phyloP scores from a whole-genome alignment of 441 rosid genomes.

The Gossypium davidsonii region DNA sequence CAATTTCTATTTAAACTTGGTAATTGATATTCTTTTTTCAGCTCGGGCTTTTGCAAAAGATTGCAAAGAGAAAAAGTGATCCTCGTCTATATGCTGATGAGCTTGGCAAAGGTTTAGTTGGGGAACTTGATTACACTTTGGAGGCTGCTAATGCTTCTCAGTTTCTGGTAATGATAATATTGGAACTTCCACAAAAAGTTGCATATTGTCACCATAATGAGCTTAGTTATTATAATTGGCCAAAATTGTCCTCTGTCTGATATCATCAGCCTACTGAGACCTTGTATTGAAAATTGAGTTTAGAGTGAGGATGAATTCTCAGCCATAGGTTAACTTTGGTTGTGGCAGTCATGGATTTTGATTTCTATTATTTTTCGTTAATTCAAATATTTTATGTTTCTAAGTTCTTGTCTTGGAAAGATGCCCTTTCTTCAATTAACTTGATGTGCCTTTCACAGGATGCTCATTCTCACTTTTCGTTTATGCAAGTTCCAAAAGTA shows the following conservation, averaged over 20 bases:
- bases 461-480: slow-evolving; percentile 57
- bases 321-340: not conserved
- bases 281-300: not conserved
- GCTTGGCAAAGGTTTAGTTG: slow-evolving; percentile 91
- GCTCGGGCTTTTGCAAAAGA: slow-evolving; percentile 84
- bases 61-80: slow-evolving; percentile 80
- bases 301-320: not conserved
- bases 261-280: slow-evolving; percentile 2
- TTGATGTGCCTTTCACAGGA: slow-evolving; percentile 48
- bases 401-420: not conserved
- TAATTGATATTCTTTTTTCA: slow-evolving; percentile 29
- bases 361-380: not conserved
- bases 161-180: slow-evolving; percentile 53
- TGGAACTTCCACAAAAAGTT: not conserved
- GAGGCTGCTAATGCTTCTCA: slow-evolving; percentile 87
- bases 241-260: not conserved
- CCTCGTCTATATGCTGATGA: slow-evolving; percentile 95
- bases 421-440: slow-evolving; percentile 22
- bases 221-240: slow-evolving; percentile 1
- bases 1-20: slow-evolving; percentile 13
- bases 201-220: slow-evolving; percentile 1
- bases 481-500: slow-evolving; percentile 72
- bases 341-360: not conserved
- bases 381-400: not conserved
- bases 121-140: slow-evolving; percentile 79